Base-by-base conservation (phyloP, 345 rosid genomes). In the Theobroma cacao region DNA sequence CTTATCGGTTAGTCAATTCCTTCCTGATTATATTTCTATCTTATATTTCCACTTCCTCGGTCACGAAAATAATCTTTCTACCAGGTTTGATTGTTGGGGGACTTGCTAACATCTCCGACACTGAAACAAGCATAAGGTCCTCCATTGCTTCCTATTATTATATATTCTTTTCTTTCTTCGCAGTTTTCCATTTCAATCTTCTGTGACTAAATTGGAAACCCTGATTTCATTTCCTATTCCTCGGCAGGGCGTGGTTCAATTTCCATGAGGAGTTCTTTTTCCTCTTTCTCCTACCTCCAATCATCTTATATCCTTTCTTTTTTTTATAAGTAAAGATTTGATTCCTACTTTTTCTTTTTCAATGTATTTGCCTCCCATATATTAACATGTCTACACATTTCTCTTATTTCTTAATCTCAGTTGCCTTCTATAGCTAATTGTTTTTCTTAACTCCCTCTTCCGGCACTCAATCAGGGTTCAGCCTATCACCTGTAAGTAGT, bases 191-290 rank as follows among this genome's bases (percentile, higher is more conserved):
- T 41, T 22, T 41, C 11, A 24, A 22, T 40, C 8, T 18, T 67
- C 7, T 24, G 31, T 41, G 17, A 24, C 15, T 3, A 45, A 26
- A 43, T 45, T 7, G 50, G 55, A 55, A 77, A 58, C 66, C 24
- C 53, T 28, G 18, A 31, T 48, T 1, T 60, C 53, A 31, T 55
- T 28, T 43, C 56, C 28, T 12, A 10, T 10, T 75, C 26, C 68
- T 79, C 69, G 50, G 75, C 89, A 94, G 98, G 93, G 76, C 97
- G 18, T 96, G 99, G 98, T 94, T 96, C 86, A 94, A 96, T 84
- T 96, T 96, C 82, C 99, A 96, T 67, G 98, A 94, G 72, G 99
- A 94, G 85, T 96, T 96, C 76, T 96, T 96, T 91, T 96, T 96
- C 80, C 86, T 96, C 58, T 96, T 96, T 85, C 87, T 96, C 82